Base-by-base conservation (phyloP, 176 grass and related monocot genomes). In the Oryza coarctata region DNA sequence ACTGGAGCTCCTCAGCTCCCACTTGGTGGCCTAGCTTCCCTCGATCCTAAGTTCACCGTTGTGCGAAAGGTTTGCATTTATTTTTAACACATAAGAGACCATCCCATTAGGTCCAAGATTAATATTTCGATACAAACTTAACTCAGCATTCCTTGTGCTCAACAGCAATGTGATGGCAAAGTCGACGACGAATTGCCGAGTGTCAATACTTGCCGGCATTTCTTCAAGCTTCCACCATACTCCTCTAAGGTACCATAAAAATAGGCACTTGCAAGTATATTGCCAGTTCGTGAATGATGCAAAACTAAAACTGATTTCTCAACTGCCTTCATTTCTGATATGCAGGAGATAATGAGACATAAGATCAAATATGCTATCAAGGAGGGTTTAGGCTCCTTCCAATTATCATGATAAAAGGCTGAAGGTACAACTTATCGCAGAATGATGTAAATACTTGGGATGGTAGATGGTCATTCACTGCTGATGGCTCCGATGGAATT, bases 141-240 rank as follows among this genome's bases (percentile, higher is more conserved):
- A 6, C 31, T 87, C 34, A 27, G 2, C 29, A 55, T 82, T 49
- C 69, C 28, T 87, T 66, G 17, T 75, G 26, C 25, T 70, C 39
- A 14, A 63, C 86, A 94, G 89, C 84, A 94, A 72, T 89, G 83
- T 11, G 87, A 86, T 50, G 68, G 80, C 32, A 79, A 79, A 27
- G 80, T 77, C 14, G 80, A 94, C 15, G 35, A 88, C 5, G 92
- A 91, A 22, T 61, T 94, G 55, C 86, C 92, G 34, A 94, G 89
- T 12, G 92, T 94, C 41, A 94, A 91, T 50, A 91, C 89, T 20
- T 94, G 92, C 58, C 83, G 80, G 74, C 89, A 94, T 67, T 94
- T 75, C 86, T 72, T 94, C 76, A 94, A 91, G 76, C 92, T 94
- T 30, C 92, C 92, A 78, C 77, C 92, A 23, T 94, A 94, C 83